Conservation (phyloP, 768 basidiomycete species). For the Kwoniella newhampshirensis region DNA sequence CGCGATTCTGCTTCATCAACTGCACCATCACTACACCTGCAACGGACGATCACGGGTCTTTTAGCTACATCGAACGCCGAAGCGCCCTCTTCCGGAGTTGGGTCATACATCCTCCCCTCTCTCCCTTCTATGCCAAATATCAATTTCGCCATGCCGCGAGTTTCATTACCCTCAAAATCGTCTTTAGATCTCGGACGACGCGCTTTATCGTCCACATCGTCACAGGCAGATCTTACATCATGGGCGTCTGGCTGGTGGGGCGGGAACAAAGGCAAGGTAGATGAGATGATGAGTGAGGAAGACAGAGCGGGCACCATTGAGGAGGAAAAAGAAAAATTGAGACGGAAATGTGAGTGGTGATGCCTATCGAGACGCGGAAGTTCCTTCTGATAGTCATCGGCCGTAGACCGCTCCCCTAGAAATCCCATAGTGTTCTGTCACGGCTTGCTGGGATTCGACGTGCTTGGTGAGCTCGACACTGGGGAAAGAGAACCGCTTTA, state of each 20-base stretch:
- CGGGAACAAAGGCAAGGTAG: slow-evolving; percentile 58
- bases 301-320: slow-evolving; percentile 60
- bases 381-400: slow-evolving; percentile 4
- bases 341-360: slow-evolving; percentile 63
- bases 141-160: slow-evolving; percentile 14
- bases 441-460: slow-evolving; percentile 65
- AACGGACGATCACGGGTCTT: slow-evolving; percentile 42
- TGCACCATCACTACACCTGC: slow-evolving; percentile 38
- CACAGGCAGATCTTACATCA: slow-evolving; percentile 33
- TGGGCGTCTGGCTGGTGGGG: slow-evolving; percentile 40
- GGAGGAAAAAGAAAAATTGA: slow-evolving; percentile 58
- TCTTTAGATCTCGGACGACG: slow-evolving; percentile 17
- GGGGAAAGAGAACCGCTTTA: background rate
- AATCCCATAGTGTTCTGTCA: slow-evolving; percentile 94
- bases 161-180: slow-evolving; percentile 11
- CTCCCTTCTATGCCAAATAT: slow-evolving; percentile 18
- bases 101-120: slow-evolving; percentile 1
- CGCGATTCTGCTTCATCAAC: slow-evolving; percentile 17
- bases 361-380: background rate
- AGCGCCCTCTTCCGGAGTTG: background rate
- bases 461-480: slow-evolving; percentile 28
- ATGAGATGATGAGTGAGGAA: slow-evolving; percentile 59
- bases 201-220: slow-evolving; percentile 25
- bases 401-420: slow-evolving; percentile 69
- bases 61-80: slow-evolving; percentile 8